phyloP scores from a whole-genome alignment of 306 rosid species.

The Nissolia schottii region DNA sequence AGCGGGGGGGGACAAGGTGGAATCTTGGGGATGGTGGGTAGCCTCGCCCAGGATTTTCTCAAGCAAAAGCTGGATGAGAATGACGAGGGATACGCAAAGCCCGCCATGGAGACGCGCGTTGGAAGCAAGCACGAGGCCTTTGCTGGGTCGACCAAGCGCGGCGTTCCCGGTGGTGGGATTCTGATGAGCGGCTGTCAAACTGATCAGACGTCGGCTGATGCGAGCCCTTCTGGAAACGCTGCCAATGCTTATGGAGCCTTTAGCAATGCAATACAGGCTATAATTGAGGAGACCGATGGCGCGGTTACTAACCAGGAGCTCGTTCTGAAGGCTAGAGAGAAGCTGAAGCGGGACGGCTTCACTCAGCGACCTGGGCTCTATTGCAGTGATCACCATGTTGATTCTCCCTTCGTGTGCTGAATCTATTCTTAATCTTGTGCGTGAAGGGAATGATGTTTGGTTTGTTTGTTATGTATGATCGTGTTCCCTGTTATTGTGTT shows the following conservation, averaged over 20 bases:
- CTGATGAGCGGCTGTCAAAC: background rate
- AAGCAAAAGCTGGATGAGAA: slow-evolving; percentile 66
- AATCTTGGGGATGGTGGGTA: slow-evolving; percentile 48
- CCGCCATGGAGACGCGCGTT: background rate
- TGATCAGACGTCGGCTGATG: background rate
- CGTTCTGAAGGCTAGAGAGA: slow-evolving; percentile 54
- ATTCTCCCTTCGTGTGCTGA: slow-evolving; percentile 56
- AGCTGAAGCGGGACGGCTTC: slow-evolving; percentile 61
- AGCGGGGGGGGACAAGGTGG: too few relatives aligned
- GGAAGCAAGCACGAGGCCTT: background rate
- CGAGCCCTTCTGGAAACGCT: background rate
- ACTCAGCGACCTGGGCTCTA: slow-evolving; percentile 90
- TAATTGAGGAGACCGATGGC: slow-evolving; percentile 56
- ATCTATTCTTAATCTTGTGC: too few relatives aligned
- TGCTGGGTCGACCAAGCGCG: background rate
- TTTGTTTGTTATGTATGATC: too few relatives aligned
- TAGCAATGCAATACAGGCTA: slow-evolving; percentile 50
- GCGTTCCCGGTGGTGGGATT: background rate
- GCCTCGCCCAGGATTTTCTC: slow-evolving; percentile 84
- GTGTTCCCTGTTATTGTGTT: too few relatives aligned
- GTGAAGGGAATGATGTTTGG: too few relatives aligned
- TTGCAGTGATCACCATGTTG: slow-evolving; percentile 62
- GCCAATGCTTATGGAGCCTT: background rate
- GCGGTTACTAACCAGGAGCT: slow-evolving; percentile 61
- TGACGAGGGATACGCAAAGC: slow-evolving; percentile 55